Evolutionary conservation across 2,329 filamentous ascomycete species (phyloP).

Genomic region (Stagonosporopsis chrysanthemi): DNA sequence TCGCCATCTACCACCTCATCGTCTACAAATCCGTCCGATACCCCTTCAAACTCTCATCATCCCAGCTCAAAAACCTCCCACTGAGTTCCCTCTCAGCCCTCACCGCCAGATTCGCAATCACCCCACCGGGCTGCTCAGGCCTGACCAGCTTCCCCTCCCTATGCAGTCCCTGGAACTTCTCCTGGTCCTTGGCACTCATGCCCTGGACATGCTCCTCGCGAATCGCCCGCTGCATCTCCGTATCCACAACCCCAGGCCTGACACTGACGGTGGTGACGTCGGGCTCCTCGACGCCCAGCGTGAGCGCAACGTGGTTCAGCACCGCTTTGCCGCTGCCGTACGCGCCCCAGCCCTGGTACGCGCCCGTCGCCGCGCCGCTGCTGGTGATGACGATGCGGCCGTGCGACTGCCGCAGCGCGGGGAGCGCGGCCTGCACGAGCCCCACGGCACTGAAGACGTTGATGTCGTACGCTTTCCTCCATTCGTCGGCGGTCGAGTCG

Average conservation of each 20-base stretch:
- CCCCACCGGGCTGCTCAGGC: slow-evolving; percentile 83
- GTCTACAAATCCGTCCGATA: slow-evolving; percentile 34
- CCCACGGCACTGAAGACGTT: slow-evolving; percentile 87
- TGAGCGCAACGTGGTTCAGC: slow-evolving; percentile 77
- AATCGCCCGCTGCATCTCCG: slow-evolving; percentile 87
- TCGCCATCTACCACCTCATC: neutral
- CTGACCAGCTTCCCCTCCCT: slow-evolving; percentile 74
- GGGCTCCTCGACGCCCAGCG: slow-evolving; percentile 78
- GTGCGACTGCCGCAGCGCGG: slow-evolving; percentile 69
- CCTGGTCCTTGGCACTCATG: slow-evolving; percentile 65
- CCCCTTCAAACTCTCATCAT: slow-evolving; percentile 37
- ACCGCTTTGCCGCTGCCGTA: slow-evolving; percentile 87
- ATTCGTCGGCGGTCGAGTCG: slow-evolving; percentile 73
- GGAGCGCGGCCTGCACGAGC: slow-evolving; percentile 77
- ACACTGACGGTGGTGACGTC: slow-evolving; percentile 76
- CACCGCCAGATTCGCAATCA: slow-evolving; percentile 81
- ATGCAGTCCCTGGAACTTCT: slow-evolving; percentile 74
- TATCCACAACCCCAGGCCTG: slow-evolving; percentile 83
- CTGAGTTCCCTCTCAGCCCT: slow-evolving; percentile 69
- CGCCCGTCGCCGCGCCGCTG: slow-evolving; percentile 74
- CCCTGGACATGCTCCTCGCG: slow-evolving; percentile 71
- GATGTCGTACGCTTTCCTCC: slow-evolving; percentile 77
- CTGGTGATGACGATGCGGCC: slow-evolving; percentile 81
- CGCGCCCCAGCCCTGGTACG: slow-evolving; percentile 76
- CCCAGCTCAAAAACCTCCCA: slow-evolving; percentile 73